Evolutionary conservation across 495 filamentous ascomycete species (phyloP), one percentile per base, ranked within the genome.

Genomic region (Annulohypoxylon moriforme): DNA sequence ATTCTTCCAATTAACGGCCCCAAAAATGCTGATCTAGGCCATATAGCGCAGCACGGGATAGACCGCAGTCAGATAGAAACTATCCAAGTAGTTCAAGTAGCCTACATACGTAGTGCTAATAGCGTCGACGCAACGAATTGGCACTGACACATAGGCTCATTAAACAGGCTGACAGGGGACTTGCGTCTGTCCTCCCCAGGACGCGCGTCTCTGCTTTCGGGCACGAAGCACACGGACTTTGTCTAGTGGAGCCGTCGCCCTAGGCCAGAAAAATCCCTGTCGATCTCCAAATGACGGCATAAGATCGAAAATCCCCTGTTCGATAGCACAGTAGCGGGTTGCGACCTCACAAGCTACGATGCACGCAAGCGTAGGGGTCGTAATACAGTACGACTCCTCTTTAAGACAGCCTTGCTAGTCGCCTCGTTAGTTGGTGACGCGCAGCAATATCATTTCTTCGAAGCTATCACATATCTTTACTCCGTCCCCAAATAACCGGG

Each of bases 241-340:
- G 31, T 66, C 49, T 63, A 63, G 71, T 72, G 70, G 71, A 69
- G 49, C 55, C 24, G 22, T 59, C 14, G 27, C 63, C 63, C 49
- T 56, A 57, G 58, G 29, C 61, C 67, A 47, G 14, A n/a, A 38
- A 47, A 38, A 73, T 67, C 66, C 72, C 63, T 71, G 63, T 61
- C 59, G 22, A 71, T 74, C 67, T 68, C 57, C 56, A 61, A 71
- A 71, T 74, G 72, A 74, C 72, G 72, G 72, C 72, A 74, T 71
- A 27, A 50, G 72, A 74, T 74, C 64, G 63, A 63, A 36, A 52
- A 40, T 38, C 18, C 71, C 71, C 58, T 67, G 71, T 59, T 66
- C 68, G 49, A 62, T 57, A 57, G 59, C 62, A 62, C 44, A 33
- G 58, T 72, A 72, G 59, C 59, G 64, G 56, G 40, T 64, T 68